A percentile compares a stretch with the other conserved stretches of the same genome.
phyloP scores from a whole-genome alignment of 208 protist species.

The Wallacemonas sp. region DNA sequence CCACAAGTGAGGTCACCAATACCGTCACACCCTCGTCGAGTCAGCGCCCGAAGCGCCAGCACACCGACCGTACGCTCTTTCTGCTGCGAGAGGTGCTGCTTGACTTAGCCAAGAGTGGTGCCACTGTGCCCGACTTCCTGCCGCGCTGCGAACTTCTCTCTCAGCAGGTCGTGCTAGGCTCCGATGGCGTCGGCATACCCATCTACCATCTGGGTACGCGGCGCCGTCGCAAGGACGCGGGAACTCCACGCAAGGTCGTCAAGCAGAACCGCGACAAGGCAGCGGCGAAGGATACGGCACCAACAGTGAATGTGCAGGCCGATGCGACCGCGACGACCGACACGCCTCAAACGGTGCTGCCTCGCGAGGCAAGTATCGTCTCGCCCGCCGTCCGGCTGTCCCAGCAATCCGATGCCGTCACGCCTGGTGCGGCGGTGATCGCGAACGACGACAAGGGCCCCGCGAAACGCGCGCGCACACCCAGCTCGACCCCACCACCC shows the following conservation, averaged over 20 bases:
- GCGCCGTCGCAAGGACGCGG: slow-evolving; percentile 47
- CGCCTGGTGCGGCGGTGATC: background rate
- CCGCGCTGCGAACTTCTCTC: slow-evolving; percentile 63
- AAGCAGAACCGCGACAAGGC: slow-evolving; percentile 42
- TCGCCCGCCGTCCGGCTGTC: background rate
- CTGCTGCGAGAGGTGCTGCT: slow-evolving; percentile 70
- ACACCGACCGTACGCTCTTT: slow-evolving; percentile 74
- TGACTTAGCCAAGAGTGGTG: slow-evolving; percentile 50
- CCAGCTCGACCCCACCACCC: background rate
- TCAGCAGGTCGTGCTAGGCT: slow-evolving; percentile 50
- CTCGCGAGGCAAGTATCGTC: too few species aligned
- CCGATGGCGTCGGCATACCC: slow-evolving; percentile 55
- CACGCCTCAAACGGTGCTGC: background rate
- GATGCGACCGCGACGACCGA: background rate
- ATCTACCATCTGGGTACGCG: slow-evolving; percentile 79
- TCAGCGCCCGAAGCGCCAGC: slow-evolving; percentile 24
- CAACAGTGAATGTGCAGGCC: background rate
- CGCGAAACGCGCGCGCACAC: slow-evolving; percentile 1
- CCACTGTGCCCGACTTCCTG: slow-evolving; percentile 82
- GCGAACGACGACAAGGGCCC: background rate
- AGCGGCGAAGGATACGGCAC: background rate
- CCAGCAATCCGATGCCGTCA: background rate
- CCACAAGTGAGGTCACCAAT: background rate
- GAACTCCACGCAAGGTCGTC: slow-evolving; percentile 45
- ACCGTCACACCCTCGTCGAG: slow-evolving; percentile 8